Evolutionary conservation across 148 eudicot genomes (phyloP).

Genomic region (Cornus controversa): DNA sequence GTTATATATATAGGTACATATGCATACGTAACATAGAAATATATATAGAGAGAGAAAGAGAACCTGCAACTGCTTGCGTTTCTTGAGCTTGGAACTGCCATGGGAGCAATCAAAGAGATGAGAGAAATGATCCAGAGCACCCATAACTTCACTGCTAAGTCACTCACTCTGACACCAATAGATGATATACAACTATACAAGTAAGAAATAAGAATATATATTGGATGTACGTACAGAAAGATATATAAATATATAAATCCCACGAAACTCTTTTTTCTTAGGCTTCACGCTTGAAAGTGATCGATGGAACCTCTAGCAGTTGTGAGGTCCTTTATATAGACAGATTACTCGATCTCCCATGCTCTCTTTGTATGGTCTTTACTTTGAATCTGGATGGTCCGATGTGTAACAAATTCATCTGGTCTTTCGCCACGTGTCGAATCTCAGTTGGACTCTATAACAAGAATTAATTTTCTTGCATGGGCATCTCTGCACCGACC

Average conservation of each 20-base stretch:
- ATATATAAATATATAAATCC: not conserved
- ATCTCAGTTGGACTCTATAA: not conserved
- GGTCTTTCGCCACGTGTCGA: not conserved
- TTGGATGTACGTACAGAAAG: not conserved
- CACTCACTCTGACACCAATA: not conserved
- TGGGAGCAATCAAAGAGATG: constrained; percentile 51
- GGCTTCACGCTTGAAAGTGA: not conserved
- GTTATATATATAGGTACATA: too few species aligned
- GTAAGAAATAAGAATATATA: too few species aligned
- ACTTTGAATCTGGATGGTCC: not conserved
- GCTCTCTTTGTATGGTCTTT: not conserved
- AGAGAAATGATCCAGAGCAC: constrained; percentile 61
- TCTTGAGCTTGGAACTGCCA: constrained; percentile 27
- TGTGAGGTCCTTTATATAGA: not conserved
- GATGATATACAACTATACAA: too few species aligned
- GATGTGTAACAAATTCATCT: not conserved
- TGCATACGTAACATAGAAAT: too few species aligned
- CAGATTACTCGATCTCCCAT: not conserved
- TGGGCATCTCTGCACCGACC: not conserved
- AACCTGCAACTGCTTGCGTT: constrained; percentile 66
- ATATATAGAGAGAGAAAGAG: not conserved
- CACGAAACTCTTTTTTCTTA: not conserved
- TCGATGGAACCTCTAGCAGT: not conserved
- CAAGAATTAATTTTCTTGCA: not conserved
- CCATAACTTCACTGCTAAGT: constrained; percentile 30